Evolutionary conservation across 2,329 filamentous ascomycete genomes (phyloP), one percentile per base, ranked within the genome.

Genomic region (Lojkania enalia): DNA sequence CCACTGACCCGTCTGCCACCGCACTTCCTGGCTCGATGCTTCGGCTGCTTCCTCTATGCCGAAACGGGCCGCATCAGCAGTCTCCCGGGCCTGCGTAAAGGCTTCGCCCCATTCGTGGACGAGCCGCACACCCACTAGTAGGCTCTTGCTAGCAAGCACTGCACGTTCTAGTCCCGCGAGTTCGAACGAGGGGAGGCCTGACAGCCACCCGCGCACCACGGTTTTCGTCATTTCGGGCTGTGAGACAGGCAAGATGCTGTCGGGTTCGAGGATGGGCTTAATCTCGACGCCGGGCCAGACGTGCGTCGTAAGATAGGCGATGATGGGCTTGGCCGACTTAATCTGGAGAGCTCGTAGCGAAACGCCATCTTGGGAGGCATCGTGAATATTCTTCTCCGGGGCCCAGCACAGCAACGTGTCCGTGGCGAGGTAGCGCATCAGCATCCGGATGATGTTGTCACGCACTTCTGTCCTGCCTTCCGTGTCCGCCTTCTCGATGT

Each of bases 391-490:
- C 44, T 73, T 72, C 60, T 77, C 77, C 0, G 85, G 85, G 14
- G 83, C 90, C 88, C 90, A 96, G 79, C 92, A 97, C 1, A 99
- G 82, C 25, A 97, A 74, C 0, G 89, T 91, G 72, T 99, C 94
- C 1, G 94, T 97, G 59, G 90, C 85, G 19, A 99, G 80, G 70
- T 97, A 97, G 35, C 87, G 82, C 78, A 97, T 81, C 39, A 94
- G 73, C 52, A 83, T 85, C 14, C 74, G 76, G 13, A 86, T 74
- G 35, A 96, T 84, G 30, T 79, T 74, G 0, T 79, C 66, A 25
- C 91, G 80, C 27, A 87, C 77, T 18, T 76, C 74, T 13, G 61
- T 66, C 29, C 75, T 69, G 2, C 75, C 77, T 7, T 70, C 54
- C 0, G 66, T 66, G 55, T 95, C 88, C 55, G 90, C 86, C 15